Conservation (phyloP, 2,329 filamentous ascomycete species). For the Neocucurbitaria cava region DNA sequence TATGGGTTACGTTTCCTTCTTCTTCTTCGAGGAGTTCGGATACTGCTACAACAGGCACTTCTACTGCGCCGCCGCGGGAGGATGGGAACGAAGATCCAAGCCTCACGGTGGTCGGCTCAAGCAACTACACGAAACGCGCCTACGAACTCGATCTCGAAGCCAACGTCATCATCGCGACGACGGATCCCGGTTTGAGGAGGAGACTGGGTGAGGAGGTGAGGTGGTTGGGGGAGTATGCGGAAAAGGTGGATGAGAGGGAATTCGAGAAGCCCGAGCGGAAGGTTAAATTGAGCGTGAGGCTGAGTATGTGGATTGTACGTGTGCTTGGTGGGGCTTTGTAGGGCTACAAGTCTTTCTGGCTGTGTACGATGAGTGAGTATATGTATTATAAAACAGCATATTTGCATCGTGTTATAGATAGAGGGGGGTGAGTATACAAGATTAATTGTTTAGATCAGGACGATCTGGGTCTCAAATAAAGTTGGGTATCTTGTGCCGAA, state of each 20-base stretch:
- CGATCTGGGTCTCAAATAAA: slow-evolving; percentile 2
- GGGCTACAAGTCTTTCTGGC: no score
- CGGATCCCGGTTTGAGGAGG: slow-evolving; percentile 72
- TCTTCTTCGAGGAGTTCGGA: background rate
- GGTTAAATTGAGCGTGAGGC: slow-evolving; percentile 81
- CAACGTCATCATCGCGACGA: slow-evolving; percentile 84
- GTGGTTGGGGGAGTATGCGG: slow-evolving; percentile 79
- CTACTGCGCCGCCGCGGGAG: no score
- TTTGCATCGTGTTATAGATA: no score
- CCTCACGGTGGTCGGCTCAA: slow-evolving; percentile 85
- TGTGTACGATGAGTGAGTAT: background rate
- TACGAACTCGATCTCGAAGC: slow-evolving; percentile 93
- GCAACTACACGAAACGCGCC: slow-evolving; percentile 93
- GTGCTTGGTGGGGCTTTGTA: slow-evolving; percentile 86
- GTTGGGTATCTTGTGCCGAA: slow-evolving; percentile 15
- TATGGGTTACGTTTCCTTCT: slow-evolving; percentile 80
- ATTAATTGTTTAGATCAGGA: background rate
- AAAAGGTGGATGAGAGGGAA: slow-evolving; percentile 74
- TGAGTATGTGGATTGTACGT: slow-evolving; percentile 94
- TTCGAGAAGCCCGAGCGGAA: slow-evolving; percentile 81
- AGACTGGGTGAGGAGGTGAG: slow-evolving; percentile 79
- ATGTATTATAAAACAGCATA: background rate
- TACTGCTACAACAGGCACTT: background rate
- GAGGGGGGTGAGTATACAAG: no score
- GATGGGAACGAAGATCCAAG: slow-evolving; percentile 62